Evolutionary conservation across 306 rosid species (phyloP).

Genomic region (Mucuna pruriens): DNA sequence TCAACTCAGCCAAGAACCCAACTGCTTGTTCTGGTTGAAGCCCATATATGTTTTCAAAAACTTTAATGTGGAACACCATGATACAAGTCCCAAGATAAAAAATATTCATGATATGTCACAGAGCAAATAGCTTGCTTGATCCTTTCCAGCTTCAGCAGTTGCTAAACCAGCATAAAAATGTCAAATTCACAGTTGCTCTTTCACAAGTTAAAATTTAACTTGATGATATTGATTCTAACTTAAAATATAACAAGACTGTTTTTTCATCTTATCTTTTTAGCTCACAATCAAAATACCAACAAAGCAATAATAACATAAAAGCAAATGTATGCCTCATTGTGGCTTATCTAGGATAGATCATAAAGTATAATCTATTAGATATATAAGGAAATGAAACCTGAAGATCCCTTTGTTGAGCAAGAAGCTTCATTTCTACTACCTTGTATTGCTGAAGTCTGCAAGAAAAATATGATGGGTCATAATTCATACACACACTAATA

Average conservation of each 20-base stretch:
- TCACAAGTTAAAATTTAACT: neutral
- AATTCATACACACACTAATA: neutral
- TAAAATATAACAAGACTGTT: neutral
- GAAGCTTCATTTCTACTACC: slow-evolving; percentile 97
- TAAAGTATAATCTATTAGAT: neutral
- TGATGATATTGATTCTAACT: neutral
- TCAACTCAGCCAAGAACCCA: neutral
- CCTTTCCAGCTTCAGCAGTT: neutral
- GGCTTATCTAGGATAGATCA: neutral
- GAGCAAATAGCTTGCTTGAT: neutral
- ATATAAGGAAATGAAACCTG: slow-evolving; percentile 56
- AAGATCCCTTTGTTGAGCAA: slow-evolving; percentile 96
- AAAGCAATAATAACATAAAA: neutral
- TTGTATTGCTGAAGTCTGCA: slow-evolving; percentile 97
- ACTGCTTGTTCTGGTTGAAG: slow-evolving; percentile 8
- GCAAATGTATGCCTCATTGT: neutral
- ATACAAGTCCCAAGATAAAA: neutral
- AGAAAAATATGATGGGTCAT: slow-evolving; percentile 13
- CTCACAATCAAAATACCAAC: neutral
- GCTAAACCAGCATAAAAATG: slow-evolving; percentile 22
- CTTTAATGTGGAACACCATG: neutral
- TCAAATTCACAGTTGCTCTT: neutral
- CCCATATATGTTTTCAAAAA: neutral
- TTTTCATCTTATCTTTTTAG: neutral
- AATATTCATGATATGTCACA: slow-evolving; percentile 18